These are phyloP conservation scores for Elsinoe batatas DNA, from an alignment of 2,329 filamentous ascomycete species.

Conservation along the genomic window DNA sequence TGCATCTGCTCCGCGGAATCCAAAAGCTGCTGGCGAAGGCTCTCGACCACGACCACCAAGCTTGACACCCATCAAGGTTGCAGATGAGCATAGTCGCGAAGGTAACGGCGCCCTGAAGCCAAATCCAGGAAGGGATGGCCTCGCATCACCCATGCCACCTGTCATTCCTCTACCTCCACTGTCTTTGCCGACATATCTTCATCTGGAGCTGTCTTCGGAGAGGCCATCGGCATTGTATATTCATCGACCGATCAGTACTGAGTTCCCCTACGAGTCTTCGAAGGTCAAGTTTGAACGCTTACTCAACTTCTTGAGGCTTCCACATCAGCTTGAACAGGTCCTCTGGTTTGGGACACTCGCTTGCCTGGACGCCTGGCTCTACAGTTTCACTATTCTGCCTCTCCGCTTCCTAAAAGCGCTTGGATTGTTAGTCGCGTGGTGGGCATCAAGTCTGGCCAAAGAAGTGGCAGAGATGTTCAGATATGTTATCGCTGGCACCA, in stretches of 20 bases:
- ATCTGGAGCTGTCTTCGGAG: slow-evolving; percentile 52
- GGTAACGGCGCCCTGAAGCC: slow-evolving; percentile 21
- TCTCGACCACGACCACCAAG: slow-evolving; percentile 16
- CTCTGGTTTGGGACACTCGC: slow-evolving; percentile 81
- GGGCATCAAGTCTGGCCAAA: slow-evolving; percentile 59
- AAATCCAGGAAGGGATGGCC: slow-evolving; percentile 25
- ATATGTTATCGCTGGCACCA: slow-evolving; percentile 71
- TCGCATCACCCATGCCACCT: slow-evolving; percentile 38
- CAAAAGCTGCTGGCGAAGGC: slow-evolving; percentile 6
- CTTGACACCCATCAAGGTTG: slow-evolving; percentile 27
- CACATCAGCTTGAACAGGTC: slow-evolving; percentile 70
- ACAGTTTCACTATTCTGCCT: slow-evolving; percentile 91
- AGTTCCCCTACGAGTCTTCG: slow-evolving; percentile 81
- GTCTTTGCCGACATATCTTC: slow-evolving; percentile 56
- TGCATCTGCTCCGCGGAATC: slow-evolving; percentile 14
- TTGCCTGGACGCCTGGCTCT: slow-evolving; percentile 91
- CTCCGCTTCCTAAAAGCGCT: slow-evolving; percentile 77
- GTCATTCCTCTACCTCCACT: slow-evolving; percentile 51
- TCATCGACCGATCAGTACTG: slow-evolving; percentile 45
- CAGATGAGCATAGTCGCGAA: slow-evolving; percentile 20
- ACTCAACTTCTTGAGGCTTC: slow-evolving; percentile 76
- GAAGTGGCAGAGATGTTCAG: slow-evolving; percentile 62
- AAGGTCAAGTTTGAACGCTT: slow-evolving; percentile 85
- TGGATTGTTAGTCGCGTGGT: slow-evolving; percentile 67
- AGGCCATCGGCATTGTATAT: slow-evolving; percentile 54